These are phyloP conservation scores for Raphanus raphanistrum DNA, from an alignment of 345 rosid species.

Conservation along the genomic window DNA sequence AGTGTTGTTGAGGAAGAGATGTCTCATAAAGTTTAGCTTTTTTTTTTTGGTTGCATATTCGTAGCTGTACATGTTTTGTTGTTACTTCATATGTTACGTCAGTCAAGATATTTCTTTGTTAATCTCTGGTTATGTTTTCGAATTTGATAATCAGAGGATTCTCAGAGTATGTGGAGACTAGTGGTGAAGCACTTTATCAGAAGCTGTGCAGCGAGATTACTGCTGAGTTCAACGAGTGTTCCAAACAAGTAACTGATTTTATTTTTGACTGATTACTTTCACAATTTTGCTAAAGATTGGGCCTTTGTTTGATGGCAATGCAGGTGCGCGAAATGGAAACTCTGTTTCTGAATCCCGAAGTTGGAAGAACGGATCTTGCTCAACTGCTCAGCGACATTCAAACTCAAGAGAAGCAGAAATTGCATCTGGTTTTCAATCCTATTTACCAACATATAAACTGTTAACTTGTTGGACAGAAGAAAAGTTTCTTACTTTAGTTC, in stretches of 20 bases:
- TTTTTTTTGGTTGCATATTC: too few relatives aligned
- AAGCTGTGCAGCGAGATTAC: conserved; percentile 81
- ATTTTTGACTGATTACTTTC: background rate
- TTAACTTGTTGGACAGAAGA: background rate
- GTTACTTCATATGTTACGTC: background rate
- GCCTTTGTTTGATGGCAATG: background rate
- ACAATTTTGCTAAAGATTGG: background rate
- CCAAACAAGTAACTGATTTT: conserved; percentile 60
- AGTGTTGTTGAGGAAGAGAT: background rate
- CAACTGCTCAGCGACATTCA: conserved; percentile 74
- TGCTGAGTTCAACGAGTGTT: conserved; percentile 76
- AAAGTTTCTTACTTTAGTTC: background rate
- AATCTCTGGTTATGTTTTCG: background rate
- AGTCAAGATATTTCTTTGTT: background rate
- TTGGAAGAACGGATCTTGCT: conserved; percentile 67
- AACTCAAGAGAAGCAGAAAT: conserved; percentile 78
- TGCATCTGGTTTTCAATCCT: conserved; percentile 58
- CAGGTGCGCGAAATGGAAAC: conserved; percentile 83
- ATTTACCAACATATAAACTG: background rate
- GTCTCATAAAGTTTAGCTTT: background rate
- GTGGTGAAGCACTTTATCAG: conserved; percentile 77
- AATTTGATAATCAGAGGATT: conserved; percentile 57
- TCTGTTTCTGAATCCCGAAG: conserved; percentile 49
- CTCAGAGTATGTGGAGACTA: conserved; percentile 66
- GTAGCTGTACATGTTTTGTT: too few relatives aligned